Evolutionary conservation across 345 rosid genomes (phyloP).

Genomic region (Populus simonii): DNA sequence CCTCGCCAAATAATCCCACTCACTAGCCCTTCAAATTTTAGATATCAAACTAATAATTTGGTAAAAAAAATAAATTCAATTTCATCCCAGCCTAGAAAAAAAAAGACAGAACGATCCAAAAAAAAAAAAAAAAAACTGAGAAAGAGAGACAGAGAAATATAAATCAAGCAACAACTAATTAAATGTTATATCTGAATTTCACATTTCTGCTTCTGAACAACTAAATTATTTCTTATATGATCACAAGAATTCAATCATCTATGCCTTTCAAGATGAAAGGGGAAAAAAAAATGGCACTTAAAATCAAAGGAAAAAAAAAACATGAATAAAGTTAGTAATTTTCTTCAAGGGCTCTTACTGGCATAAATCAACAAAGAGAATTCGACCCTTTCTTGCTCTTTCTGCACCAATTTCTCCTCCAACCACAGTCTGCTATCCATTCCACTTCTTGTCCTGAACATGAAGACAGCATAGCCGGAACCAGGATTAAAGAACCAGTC

Average conservation of each 20-base stretch:
- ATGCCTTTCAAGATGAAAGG: conserved; percentile 36
- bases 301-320: neutral
- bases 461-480: conserved; percentile 68
- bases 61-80: neutral
- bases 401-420: conserved; percentile 58
- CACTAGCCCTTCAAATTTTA: neutral
- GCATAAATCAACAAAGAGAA: conserved; percentile 85
- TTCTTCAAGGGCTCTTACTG: conserved; percentile 46
- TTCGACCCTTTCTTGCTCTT: conserved; percentile 57
- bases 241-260: conserved; percentile 38
- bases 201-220: conserved; percentile 23
- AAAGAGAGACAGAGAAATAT: neutral
- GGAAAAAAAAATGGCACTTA: neutral
- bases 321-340: neutral
- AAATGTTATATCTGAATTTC: conserved; percentile 6
- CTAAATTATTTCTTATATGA: conserved; percentile 14
- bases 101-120: neutral
- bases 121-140: neutral
- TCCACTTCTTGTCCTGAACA: conserved; percentile 85
- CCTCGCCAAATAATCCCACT: neutral
- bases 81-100: neutral
- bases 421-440: conserved; percentile 66
- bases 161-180: conserved; percentile 2
- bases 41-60: neutral
- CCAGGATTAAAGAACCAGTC: conserved; percentile 74